phyloP scores from a whole-genome alignment of 441 rosid species.

The Arabidopsis hybrid region DNA sequence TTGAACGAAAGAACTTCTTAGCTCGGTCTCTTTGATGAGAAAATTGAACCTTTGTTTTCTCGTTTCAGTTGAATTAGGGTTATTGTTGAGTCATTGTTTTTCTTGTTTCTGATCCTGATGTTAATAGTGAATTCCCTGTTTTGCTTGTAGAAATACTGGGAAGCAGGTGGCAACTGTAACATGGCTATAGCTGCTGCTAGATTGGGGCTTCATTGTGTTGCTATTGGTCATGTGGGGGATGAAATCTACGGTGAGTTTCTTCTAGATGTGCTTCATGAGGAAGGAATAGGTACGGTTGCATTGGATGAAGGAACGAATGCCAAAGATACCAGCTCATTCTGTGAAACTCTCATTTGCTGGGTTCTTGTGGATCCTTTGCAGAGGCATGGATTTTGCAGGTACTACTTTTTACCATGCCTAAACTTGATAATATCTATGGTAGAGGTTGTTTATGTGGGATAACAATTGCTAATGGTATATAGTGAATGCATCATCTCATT shows the following conservation, averaged over 20 bases:
- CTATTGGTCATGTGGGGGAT: slow-evolving; percentile 86
- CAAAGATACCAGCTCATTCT: slow-evolving; percentile 50
- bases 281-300: slow-evolving; percentile 69
- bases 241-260: slow-evolving; percentile 92
- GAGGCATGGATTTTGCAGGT: slow-evolving; percentile 99
- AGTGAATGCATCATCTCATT: not conserved
- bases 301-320: slow-evolving; percentile 58
- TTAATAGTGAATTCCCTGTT: slow-evolving; percentile 19
- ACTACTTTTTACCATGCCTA: slow-evolving; percentile 3
- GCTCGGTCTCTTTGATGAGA: not conserved
- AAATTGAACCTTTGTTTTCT: not conserved
- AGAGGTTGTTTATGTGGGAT: slow-evolving; percentile 22
- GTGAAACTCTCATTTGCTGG: slow-evolving; percentile 93
- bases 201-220: slow-evolving; percentile 77
- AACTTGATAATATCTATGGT: not conserved
- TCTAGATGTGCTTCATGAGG: slow-evolving; percentile 77
- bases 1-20: not conserved
- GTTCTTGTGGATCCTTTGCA: slow-evolving; percentile 92
- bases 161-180: slow-evolving; percentile 99
- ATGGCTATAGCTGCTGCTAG: slow-evolving; percentile 97
- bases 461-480: not conserved
- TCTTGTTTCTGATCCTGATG: slow-evolving; percentile 5
- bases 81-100: not conserved
- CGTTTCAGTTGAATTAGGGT: not conserved
- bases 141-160: slow-evolving; percentile 75